A percentile compares a stretch with the other conserved stretches of the same genome.
These are phyloP conservation scores for Leavenworthia alabamica DNA, from an alignment of 345 rosid species.

Conservation along the genomic window DNA sequence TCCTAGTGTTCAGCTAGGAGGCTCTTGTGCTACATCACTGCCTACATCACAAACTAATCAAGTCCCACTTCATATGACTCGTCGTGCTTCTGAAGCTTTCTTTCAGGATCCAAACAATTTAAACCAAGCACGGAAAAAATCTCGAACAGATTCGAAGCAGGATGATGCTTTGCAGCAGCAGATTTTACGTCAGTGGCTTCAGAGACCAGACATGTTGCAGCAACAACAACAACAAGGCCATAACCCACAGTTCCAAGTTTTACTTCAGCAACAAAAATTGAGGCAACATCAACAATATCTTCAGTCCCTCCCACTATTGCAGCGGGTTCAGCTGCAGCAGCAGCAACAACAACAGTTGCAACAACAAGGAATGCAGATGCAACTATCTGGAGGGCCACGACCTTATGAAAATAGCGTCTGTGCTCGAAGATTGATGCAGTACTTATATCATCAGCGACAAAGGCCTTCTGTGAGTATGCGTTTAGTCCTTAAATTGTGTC, in stretches of 20 bases:
- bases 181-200: conserved; percentile 71
- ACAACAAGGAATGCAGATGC: conserved; percentile 71
- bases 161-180: conserved; percentile 87
- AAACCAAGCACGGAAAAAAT: conserved; percentile 71
- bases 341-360: conserved; percentile 56
- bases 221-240: conserved; percentile 44
- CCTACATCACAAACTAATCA: conserved; percentile 60
- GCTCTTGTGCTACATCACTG: conserved; percentile 69
- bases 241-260: conserved; percentile 60
- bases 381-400: conserved; percentile 35
- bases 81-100: conserved; percentile 55
- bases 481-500: not conserved
- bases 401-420: conserved; percentile 73
- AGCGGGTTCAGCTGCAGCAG: conserved; percentile 81
- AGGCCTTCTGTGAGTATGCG: conserved; percentile 63
- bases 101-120: conserved; percentile 65
- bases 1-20: conserved; percentile 59
- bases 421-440: conserved; percentile 94
- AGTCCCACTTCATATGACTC: conserved; percentile 50
- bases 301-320: conserved; percentile 79
- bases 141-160: conserved; percentile 73
- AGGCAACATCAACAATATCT: conserved; percentile 52
- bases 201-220: conserved; percentile 77
- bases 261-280: conserved; percentile 58
- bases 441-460: conserved; percentile 87